These are phyloP conservation scores for Davidsoniella australis DNA, from an alignment of 2,329 filamentous ascomycete species.

Conservation along the genomic window DNA sequence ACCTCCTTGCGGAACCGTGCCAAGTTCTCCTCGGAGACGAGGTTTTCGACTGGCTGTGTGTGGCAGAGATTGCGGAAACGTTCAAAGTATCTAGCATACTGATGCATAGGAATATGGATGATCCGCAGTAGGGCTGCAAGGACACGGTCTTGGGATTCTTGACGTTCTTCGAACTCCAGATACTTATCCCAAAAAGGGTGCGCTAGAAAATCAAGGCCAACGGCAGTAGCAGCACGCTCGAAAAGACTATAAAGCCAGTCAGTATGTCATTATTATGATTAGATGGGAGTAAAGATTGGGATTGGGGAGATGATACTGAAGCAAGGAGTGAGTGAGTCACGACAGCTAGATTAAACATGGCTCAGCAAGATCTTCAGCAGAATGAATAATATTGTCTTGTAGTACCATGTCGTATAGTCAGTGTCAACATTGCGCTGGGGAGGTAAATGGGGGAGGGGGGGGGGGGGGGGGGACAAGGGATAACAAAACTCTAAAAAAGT, in stretches of 20 bases:
- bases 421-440: too few relatives aligned
- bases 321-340: conserved; percentile 8
- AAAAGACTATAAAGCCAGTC: conserved; percentile 56
- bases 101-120: conserved; percentile 82
- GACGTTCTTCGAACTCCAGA: conserved; percentile 85
- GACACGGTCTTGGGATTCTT: conserved; percentile 69
- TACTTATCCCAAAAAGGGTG: conserved; percentile 99
- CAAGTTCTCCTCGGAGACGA: conserved; percentile 53
- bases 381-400: too few relatives aligned
- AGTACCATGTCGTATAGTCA: too few relatives aligned
- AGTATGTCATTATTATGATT: conserved; percentile 7
- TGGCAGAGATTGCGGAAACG: conserved; percentile 67
- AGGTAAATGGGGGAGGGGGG: conserved; percentile 18
- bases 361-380: too few relatives aligned
- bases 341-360: conserved; percentile 2
- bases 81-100: conserved; percentile 90
- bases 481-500: conserved; percentile 34
- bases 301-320: conserved; percentile 17
- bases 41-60: conserved; percentile 51
- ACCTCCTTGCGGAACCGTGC: conserved; percentile 55
- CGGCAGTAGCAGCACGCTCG: conserved; percentile 68
- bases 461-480: conserved; percentile 31
- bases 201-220: conserved; percentile 83
- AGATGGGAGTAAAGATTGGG: conserved; percentile 17
- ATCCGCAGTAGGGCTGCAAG: conserved; percentile 70